Evolutionary conservation across 441 rosid species (phyloP), one percentile per base, ranked within the genome.

Genomic region (Adansonia madagascariensis): DNA sequence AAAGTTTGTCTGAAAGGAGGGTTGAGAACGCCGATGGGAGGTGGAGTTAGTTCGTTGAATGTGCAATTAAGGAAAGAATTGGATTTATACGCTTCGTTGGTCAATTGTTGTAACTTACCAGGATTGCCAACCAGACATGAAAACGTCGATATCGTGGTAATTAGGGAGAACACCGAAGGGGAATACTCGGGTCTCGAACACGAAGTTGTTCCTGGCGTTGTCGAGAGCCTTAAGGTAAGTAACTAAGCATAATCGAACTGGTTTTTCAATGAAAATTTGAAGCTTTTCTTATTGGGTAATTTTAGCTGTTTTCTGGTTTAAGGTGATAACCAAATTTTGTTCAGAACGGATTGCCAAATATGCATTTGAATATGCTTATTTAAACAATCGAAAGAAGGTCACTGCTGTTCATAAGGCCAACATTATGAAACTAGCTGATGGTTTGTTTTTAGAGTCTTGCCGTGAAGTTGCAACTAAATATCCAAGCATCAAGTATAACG

Each of bases 121-220:
- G 99, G 99, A 6, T 82, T 97, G 75, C 91, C 90, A 0, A 91
- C 98, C 4, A 88, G 98, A 61, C 97, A 97, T 52, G 87, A 97
- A 72, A 86, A 88, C 65, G 99, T 97, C 39, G 98, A 97, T 64
- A 97, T 97, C 66, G 98, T 97, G 3, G 98, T 94, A 20, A 88
- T 97, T 57, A 90, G 98, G 82, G 99, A 96, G 93, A 94, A 96
- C 59, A 96, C 99, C 6, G 98, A 96, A 86, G 99, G 98, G 0
- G 99, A 96, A 79, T 96, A 96, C 76, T 63, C 98, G 2, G 99
- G 99, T 1, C 93, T 97, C 57, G 98, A 97, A 77, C 98, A 97
- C 41, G 98, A 97, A 80, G 99, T 94, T 50, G 98, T 97, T 75
- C 98, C 98, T n/a, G 99, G 98, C 11, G 99, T 97, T 4, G 98